phyloP scores from a whole-genome alignment of 2,329 filamentous ascomycete species.

The Chaetomium strumarium region DNA sequence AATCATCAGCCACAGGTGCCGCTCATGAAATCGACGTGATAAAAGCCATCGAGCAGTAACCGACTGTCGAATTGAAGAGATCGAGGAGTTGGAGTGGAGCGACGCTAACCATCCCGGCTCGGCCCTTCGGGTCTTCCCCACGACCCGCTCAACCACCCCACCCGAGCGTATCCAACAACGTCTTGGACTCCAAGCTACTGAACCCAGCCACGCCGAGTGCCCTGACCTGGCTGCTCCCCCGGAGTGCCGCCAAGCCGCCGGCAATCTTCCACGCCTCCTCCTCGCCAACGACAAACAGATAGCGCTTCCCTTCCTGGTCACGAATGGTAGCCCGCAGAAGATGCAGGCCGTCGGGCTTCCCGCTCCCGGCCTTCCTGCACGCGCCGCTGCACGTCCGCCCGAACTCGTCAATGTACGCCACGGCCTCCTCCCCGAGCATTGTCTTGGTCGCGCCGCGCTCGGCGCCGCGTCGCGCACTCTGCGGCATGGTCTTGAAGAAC shows the following conservation, averaged over 20 bases:
- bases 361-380: slow-evolving; percentile 38
- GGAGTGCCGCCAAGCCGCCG: slow-evolving; percentile 53
- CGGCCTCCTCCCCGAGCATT: slow-evolving; percentile 59
- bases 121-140: neutral
- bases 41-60: too few species aligned
- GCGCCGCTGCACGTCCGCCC: slow-evolving; percentile 54
- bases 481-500: slow-evolving; percentile 43
- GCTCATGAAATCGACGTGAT: too few species aligned
- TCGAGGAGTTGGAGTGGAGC: neutral
- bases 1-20: too few species aligned
- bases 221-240: slow-evolving; percentile 54
- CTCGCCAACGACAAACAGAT: slow-evolving; percentile 58
- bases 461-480: slow-evolving; percentile 38
- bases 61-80: too few species aligned
- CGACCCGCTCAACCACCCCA: slow-evolving; percentile 33
- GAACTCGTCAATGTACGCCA: slow-evolving; percentile 57
- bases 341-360: slow-evolving; percentile 52
- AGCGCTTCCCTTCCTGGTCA: slow-evolving; percentile 61
- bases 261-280: slow-evolving; percentile 64
- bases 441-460: slow-evolving; percentile 45
- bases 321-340: slow-evolving; percentile 57
- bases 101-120: neutral
- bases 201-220: slow-evolving; percentile 55
- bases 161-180: slow-evolving; percentile 52
- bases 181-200: slow-evolving; percentile 47